Conservation (phyloP, 352 stramenopile species). For the Globisporangium radiosum region DNA sequence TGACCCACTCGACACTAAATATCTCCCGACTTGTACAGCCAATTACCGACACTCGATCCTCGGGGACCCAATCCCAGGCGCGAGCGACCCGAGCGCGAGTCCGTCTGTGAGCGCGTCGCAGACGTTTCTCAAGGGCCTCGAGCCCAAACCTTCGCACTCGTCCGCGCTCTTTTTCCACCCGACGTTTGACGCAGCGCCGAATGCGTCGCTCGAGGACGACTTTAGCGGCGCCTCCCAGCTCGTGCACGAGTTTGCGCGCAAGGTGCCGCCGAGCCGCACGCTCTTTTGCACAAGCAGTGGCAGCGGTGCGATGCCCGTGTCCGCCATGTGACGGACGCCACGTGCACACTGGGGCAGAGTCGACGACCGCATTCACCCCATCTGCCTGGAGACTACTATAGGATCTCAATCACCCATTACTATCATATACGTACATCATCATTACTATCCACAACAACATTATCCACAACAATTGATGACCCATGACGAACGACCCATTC, state of each 20-base stretch:
- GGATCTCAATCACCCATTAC: too few relatives aligned
- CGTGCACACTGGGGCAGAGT: too few relatives aligned
- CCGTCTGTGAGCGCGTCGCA: slow-evolving; percentile 26
- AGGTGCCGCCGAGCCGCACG: slow-evolving; percentile 21
- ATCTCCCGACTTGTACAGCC: slow-evolving; percentile 15
- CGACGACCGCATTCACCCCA: too few relatives aligned
- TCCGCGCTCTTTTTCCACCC: slow-evolving; percentile 52
- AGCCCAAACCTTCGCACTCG: slow-evolving; percentile 46
- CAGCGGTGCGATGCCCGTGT: slow-evolving; percentile 1
- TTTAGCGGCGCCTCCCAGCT: slow-evolving; percentile 40
- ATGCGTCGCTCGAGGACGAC: slow-evolving; percentile 49
- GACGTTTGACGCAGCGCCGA: slow-evolving; percentile 36
- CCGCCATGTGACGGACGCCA: slow-evolving; percentile 6
- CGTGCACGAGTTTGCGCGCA: slow-evolving; percentile 40
- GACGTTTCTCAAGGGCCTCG: slow-evolving; percentile 48
- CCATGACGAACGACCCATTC: too few relatives aligned
- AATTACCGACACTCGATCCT: slow-evolving; percentile 69
- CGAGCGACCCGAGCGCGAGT: slow-evolving; percentile 19
- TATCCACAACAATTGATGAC: not conserved
- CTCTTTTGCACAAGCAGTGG: slow-evolving; percentile 7
- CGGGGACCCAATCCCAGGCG: slow-evolving; percentile 50
- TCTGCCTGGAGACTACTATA: too few relatives aligned
- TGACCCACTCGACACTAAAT: not conserved
- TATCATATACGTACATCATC: too few relatives aligned
- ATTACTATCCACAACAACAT: not conserved